Conservation (phyloP, 768 basidiomycete genomes). For the Lactifluus subvellereus region DNA sequence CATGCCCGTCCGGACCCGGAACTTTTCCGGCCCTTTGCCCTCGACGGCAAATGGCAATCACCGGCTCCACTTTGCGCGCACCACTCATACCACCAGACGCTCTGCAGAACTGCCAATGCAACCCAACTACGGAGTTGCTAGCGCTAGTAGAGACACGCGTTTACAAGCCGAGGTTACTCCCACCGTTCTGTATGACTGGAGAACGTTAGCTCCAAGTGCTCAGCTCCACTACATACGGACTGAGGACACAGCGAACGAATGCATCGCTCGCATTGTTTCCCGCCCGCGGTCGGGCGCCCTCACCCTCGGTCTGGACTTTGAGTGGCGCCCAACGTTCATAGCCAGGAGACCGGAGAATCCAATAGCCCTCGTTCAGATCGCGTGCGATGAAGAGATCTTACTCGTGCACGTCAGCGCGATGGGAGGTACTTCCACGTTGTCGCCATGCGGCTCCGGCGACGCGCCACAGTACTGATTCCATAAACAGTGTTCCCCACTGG, state of each 20-base stretch:
- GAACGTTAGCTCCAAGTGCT: neutral
- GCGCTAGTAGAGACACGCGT: neutral
- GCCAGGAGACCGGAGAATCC: constrained; percentile 56
- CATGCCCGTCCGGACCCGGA: neutral
- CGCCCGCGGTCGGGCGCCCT: neutral
- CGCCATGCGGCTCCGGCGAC: neutral
- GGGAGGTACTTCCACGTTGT: constrained; percentile 32
- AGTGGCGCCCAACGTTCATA: constrained; percentile 63
- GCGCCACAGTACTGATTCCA: neutral
- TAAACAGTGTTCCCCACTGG: constrained; percentile 27
- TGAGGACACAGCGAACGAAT: constrained; percentile 14
- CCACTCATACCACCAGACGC: neutral
- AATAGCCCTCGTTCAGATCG: constrained; percentile 70
- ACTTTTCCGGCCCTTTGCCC: neutral
- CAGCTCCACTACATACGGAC: constrained; percentile 22
- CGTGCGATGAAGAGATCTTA: constrained; percentile 47
- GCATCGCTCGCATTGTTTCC: constrained; percentile 6
- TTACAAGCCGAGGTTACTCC: neutral
- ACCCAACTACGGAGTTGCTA: neutral
- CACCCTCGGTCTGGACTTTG: constrained; percentile 63
- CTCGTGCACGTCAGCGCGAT: constrained; percentile 65
- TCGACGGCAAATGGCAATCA: neutral
- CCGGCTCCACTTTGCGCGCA: neutral
- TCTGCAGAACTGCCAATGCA: neutral
- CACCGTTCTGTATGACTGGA: constrained; percentile 11